Base-by-base conservation (phyloP, 345 rosid species). In the Raphanus sativus region DNA sequence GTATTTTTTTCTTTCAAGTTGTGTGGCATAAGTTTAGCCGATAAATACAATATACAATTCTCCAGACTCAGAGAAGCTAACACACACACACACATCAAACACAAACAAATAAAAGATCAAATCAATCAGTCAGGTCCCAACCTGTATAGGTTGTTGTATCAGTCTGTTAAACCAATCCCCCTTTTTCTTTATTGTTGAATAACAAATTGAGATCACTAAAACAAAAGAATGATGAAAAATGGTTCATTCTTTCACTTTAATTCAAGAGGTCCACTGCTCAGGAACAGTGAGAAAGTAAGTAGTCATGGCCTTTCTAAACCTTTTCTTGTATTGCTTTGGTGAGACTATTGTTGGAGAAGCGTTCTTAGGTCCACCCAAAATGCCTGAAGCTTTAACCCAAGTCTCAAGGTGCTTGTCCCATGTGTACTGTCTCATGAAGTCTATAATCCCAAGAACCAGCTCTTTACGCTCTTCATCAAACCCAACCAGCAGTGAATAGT, bases 401-500 rank as follows among this genome's bases (percentile, higher is more conserved):
- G 99, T 91, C 89, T 96, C 99, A 76, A 96, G 83, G 45, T 96
- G 98, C 85, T 96, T 96, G 84, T 96, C 99, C 99, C 99, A 96
- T 62, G 99, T 96, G 82, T 96, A 96, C 69, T 96, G 97, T 86
- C 99, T 88, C 91, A 93, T 86, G 90, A 86, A 93, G 85, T 96
- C 99, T 7, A 96, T 96, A 72, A 96, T 96, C 38, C 99, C 99
- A 60, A 96, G 63, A 48, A 96, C 98, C 75, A 96, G 87, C 76
- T 93, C 99, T 54, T 93, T 90, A 28, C 86, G 83, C 79, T 91
- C 98, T 9, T 86, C 86, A 8, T 96, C 99, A 79, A 93, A 90
- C 13, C 99, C 99, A 79, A 96, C 99, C 42, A 96, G 87, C 83
- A 96, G 80, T 0, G 99, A 96, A 76, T 96, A 96, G 86, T 96